Evolutionary conservation across 768 basidiomycete species (phyloP).

Genomic region (Cyclocybe aegerita): DNA sequence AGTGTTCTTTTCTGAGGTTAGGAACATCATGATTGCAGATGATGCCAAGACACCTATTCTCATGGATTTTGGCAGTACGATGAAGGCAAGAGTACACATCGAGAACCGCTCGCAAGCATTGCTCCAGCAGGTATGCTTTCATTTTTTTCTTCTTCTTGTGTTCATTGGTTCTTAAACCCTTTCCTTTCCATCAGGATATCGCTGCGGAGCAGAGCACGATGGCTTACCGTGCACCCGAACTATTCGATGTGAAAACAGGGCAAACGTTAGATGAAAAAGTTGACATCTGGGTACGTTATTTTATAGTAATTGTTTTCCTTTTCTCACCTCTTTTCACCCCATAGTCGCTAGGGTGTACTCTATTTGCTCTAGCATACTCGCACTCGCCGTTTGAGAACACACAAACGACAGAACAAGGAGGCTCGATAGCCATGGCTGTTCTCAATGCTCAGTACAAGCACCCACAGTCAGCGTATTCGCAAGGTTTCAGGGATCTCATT

Average conservation of each 20-base stretch:
- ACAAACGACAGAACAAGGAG: slow-evolving; percentile 91
- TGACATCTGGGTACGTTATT: slow-evolving; percentile 82
- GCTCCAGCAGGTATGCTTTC: slow-evolving; percentile 69
- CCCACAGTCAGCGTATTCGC: slow-evolving; percentile 82
- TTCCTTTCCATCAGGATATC: slow-evolving; percentile 59
- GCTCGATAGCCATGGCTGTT: slow-evolving; percentile 97
- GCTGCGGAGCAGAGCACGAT: slow-evolving; percentile 98
- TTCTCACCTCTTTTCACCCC: neutral
- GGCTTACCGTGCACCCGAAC: slow-evolving; percentile 96
- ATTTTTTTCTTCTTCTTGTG: neutral
- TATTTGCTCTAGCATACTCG: slow-evolving; percentile 92
- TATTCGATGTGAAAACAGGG: slow-evolving; percentile 97
- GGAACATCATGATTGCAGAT: slow-evolving; percentile 97
- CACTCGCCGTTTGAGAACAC: slow-evolving; percentile 96
- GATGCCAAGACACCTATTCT: slow-evolving; percentile 85
- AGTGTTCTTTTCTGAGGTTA: slow-evolving; percentile 24
- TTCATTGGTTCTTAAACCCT: slow-evolving; percentile 2
- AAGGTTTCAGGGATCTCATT: slow-evolving; percentile 79
- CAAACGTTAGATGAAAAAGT: slow-evolving; percentile 88
- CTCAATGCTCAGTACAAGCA: slow-evolving; percentile 92
- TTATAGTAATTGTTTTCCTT: neutral
- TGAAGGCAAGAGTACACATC: slow-evolving; percentile 82
- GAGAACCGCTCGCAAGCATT: slow-evolving; percentile 85
- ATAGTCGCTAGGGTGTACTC: slow-evolving; percentile 92
- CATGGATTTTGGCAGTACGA: slow-evolving; percentile 96